Evolutionary conservation across 306 rosid genomes (phyloP).

Genomic region (Carpinus viminea): DNA sequence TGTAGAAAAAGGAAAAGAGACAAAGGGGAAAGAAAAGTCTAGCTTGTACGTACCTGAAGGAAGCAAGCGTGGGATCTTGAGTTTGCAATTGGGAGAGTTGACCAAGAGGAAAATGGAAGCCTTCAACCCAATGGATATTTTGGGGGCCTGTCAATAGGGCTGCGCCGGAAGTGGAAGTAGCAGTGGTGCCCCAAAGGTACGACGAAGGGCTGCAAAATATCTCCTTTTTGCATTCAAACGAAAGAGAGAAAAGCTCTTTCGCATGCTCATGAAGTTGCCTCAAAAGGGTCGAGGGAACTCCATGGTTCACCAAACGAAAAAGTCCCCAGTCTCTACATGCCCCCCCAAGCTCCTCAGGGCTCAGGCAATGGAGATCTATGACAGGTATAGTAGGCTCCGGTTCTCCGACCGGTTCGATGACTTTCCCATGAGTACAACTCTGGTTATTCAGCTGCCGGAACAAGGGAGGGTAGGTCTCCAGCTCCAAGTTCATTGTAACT

Average conservation of each 20-base stretch:
- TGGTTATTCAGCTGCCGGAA: slow-evolving; percentile 26
- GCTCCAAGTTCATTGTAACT: background rate
- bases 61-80: slow-evolving; percentile 36
- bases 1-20: too few species aligned
- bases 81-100: slow-evolving; percentile 44
- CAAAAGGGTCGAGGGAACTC: slow-evolving; percentile 54
- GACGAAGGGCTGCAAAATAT: slow-evolving; percentile 41
- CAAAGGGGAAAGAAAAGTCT: too few species aligned
- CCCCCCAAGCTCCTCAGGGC: slow-evolving; percentile 33
- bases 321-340: slow-evolving; percentile 69
- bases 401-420: too few species aligned
- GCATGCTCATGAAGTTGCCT: slow-evolving; percentile 37
- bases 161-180: slow-evolving; percentile 49
- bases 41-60: slow-evolving; percentile 41
- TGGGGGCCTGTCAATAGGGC: slow-evolving; percentile 29
- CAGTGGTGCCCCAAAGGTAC: slow-evolving; percentile 81
- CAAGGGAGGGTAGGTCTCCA: slow-evolving; percentile 26
- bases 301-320: slow-evolving; percentile 77
- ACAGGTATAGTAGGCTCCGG: slow-evolving; percentile 39
- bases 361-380: slow-evolving; percentile 49
- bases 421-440: background rate
- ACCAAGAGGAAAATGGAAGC: slow-evolving; percentile 45
- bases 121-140: slow-evolving; percentile 65
- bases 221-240: slow-evolving; percentile 54
- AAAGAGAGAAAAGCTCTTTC: slow-evolving; percentile 35